Percentiles rank a stretch among this genome's conserved stretches.
Conservation (phyloP, 1,284 basidiomycete species). For the Coniferiporia sulphurascens region DNA sequence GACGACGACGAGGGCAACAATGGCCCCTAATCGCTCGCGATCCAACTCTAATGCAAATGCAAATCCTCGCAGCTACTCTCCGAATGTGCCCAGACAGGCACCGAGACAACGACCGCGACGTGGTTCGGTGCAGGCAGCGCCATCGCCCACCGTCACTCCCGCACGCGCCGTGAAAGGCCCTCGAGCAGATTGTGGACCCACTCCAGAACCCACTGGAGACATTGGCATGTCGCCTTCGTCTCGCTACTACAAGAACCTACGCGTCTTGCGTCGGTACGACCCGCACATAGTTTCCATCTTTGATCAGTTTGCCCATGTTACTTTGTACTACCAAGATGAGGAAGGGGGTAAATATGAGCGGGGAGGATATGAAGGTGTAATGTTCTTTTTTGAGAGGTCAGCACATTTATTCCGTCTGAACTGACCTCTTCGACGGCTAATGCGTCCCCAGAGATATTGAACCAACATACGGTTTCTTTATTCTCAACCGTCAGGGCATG, state of each 20-base stretch:
- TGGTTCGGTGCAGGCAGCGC: not conserved
- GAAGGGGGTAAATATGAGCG: conserved; percentile 76
- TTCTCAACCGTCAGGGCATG: conserved; percentile 83
- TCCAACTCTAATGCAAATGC: conserved; percentile 1
- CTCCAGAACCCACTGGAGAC: conserved; percentile 14
- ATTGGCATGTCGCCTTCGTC: conserved; percentile 51
- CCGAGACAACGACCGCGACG: conserved; percentile 6
- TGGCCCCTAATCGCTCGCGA: conserved; percentile 13
- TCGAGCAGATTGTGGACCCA: not conserved
- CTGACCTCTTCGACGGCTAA: conserved; percentile 13
- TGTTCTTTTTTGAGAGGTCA: conserved; percentile 85
- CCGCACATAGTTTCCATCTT: conserved; percentile 76
- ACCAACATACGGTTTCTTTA: conserved; percentile 83
- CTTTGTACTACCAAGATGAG: conserved; percentile 56
- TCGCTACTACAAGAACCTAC: conserved; percentile 75
- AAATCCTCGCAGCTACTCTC: conserved; percentile 4
- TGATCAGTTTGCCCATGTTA: conserved; percentile 82
- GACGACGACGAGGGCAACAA: not conserved
- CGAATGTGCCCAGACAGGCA: conserved; percentile 3
- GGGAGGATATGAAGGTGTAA: conserved; percentile 80
- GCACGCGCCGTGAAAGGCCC: conserved; percentile 1
- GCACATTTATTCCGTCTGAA: conserved; percentile 22
- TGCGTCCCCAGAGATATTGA: conserved; percentile 46
- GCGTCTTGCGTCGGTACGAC: conserved; percentile 77
- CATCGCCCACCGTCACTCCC: conserved; percentile 4